Evolutionary conservation across 2,329 filamentous ascomycete genomes (phyloP).

Genomic region (Penicillium thymicola): DNA sequence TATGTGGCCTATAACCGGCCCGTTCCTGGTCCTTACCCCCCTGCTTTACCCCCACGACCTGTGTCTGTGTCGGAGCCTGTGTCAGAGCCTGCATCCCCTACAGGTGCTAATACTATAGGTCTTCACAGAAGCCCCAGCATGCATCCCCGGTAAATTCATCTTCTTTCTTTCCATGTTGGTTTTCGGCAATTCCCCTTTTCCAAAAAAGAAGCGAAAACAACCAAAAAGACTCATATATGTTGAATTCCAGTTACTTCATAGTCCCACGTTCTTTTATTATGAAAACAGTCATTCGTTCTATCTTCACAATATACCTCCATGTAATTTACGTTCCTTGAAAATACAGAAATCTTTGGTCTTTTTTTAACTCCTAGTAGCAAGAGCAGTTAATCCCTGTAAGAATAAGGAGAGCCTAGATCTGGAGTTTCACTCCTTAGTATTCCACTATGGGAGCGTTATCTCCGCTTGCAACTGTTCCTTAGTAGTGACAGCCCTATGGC

Average conservation of each 20-base stretch:
- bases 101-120: background rate
- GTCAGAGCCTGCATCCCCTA: no score
- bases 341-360: background rate
- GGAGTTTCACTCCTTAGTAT: background rate
- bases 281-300: background rate
- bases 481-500: constrained; percentile 16
- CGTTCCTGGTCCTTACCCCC: background rate
- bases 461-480: constrained; percentile 17
- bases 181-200: background rate
- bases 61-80: background rate
- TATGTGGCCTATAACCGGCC: background rate
- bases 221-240: background rate
- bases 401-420: background rate
- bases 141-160: background rate
- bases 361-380: background rate
- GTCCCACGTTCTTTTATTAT: background rate
- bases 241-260: background rate
- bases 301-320: no score
- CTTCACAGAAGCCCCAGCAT: background rate
- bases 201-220: background rate
- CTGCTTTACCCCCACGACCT: background rate
- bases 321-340: background rate
- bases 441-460: background rate
- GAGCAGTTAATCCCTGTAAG: background rate
- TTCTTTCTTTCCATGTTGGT: background rate